phyloP scores from a whole-genome alignment of 2,329 filamentous ascomycete genomes.

The Xylariales sp. region DNA sequence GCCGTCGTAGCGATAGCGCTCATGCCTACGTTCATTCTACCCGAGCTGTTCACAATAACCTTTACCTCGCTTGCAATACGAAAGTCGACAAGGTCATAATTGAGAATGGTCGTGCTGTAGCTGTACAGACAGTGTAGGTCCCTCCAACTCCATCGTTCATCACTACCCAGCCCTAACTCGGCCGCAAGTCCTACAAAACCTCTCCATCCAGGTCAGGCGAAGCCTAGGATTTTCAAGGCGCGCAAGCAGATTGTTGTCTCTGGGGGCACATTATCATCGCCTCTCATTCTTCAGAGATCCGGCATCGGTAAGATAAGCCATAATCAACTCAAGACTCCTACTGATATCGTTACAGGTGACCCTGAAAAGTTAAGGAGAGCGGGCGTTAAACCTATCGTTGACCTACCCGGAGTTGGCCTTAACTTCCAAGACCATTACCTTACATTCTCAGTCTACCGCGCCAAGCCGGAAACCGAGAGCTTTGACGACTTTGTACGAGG shows the following conservation, averaged over 20 bases:
- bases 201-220: slow-evolving; percentile 65
- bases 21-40: slow-evolving; percentile 84
- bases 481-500: slow-evolving; percentile 85
- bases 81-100: slow-evolving; percentile 83
- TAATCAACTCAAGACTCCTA: too few relatives aligned
- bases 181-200: slow-evolving; percentile 70
- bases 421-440: slow-evolving; percentile 84
- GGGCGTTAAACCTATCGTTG: slow-evolving; percentile 75
- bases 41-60: slow-evolving; percentile 74
- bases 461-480: slow-evolving; percentile 79
- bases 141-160: slow-evolving; percentile 44
- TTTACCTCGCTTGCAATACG: slow-evolving; percentile 79
- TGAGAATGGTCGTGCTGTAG: slow-evolving; percentile 77
- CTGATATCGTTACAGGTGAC: slow-evolving; percentile 59
- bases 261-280: slow-evolving; percentile 78
- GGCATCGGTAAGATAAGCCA: slow-evolving; percentile 64
- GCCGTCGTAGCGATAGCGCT: slow-evolving; percentile 79
- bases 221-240: slow-evolving; percentile 69
- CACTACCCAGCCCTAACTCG: slow-evolving; percentile 30
- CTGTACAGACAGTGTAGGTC: slow-evolving; percentile 71
- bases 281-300: slow-evolving; percentile 79
- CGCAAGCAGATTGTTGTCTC: slow-evolving; percentile 80
- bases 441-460: slow-evolving; percentile 76
- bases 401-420: slow-evolving; percentile 78
- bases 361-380: slow-evolving; percentile 75